These are phyloP conservation scores for Coleophoma cylindrospora DNA, from an alignment of 2,329 filamentous ascomycete species.

Conservation along the genomic window DNA sequence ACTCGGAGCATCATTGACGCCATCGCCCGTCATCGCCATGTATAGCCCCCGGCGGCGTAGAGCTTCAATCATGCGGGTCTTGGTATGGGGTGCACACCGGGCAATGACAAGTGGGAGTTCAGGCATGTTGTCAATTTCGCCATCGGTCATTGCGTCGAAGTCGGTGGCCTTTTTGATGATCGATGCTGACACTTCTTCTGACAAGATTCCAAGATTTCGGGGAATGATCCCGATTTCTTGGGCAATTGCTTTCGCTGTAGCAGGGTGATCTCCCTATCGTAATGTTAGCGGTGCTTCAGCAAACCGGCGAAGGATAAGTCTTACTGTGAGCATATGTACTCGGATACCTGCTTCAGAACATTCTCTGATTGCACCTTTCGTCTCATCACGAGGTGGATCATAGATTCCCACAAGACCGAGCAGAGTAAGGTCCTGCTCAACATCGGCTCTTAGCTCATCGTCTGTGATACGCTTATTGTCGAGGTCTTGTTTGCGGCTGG, in stretches of 20 bases:
- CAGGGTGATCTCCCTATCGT: conserved; percentile 40
- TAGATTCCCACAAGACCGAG: conserved; percentile 53
- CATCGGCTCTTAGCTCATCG: conserved; percentile 24
- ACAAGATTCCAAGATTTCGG: conserved; percentile 35
- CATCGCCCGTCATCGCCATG: conserved; percentile 52
- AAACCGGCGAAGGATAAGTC: not conserved
- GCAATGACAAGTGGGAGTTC: conserved; percentile 48
- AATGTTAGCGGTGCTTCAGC: conserved; percentile 1
- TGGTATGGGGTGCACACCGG: conserved; percentile 46
- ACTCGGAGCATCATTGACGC: conserved; percentile 50
- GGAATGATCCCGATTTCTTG: conserved; percentile 49
- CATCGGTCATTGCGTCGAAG: conserved; percentile 35
- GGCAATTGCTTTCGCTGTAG: conserved; percentile 51
- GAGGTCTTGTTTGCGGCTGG: not conserved
- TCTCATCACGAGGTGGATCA: conserved; percentile 54
- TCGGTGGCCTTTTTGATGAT: conserved; percentile 52
- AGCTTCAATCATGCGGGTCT: conserved; percentile 50
- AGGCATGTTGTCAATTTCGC: conserved; percentile 43
- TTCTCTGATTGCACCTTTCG: conserved; percentile 50
- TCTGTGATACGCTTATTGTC: conserved; percentile 12
- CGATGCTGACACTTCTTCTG: conserved; percentile 37
- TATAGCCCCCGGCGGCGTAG: conserved; percentile 43
- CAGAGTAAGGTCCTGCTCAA: conserved; percentile 49
- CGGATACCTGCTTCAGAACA: conserved; percentile 65
- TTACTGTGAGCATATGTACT: conserved; percentile 73